These are phyloP conservation scores for Actinidia polygama DNA, from an alignment of 179 eudicot genomes.

Conservation along the genomic window DNA sequence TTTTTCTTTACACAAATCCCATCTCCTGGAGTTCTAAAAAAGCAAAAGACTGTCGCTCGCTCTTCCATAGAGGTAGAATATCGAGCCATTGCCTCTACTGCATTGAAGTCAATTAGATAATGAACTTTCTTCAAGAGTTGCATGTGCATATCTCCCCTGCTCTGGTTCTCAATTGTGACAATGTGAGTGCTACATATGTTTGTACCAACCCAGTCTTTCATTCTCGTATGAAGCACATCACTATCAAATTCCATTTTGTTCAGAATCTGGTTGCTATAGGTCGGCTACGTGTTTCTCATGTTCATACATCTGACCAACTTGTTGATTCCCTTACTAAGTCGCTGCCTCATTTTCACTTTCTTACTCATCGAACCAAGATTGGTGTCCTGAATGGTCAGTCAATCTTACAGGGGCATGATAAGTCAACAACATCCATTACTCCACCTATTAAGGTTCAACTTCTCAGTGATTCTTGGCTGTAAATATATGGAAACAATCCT, in stretches of 20 bases:
- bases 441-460: too few relatives aligned
- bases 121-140: background rate
- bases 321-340: background rate
- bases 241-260: constrained; percentile 6
- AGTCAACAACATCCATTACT: background rate
- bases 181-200: background rate
- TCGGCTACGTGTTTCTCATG: background rate
- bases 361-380: background rate
- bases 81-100: background rate
- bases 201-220: constrained; percentile 10
- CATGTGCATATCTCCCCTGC: background rate
- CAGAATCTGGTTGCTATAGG: background rate
- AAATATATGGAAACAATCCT: too few relatives aligned
- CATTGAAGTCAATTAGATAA: background rate
- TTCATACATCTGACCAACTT: background rate
- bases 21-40: background rate
- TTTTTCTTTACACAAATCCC: background rate
- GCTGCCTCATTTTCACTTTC: background rate
- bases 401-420: background rate
- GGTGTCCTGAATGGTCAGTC: background rate
- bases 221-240: background rate
- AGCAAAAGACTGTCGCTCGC: background rate
- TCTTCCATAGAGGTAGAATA: background rate
- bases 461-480: too few relatives aligned
- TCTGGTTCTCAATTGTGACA: background rate